Evolutionary conservation across 2,329 filamentous ascomycete genomes (phyloP).

Genomic region (Diaporthe helianthi): DNA sequence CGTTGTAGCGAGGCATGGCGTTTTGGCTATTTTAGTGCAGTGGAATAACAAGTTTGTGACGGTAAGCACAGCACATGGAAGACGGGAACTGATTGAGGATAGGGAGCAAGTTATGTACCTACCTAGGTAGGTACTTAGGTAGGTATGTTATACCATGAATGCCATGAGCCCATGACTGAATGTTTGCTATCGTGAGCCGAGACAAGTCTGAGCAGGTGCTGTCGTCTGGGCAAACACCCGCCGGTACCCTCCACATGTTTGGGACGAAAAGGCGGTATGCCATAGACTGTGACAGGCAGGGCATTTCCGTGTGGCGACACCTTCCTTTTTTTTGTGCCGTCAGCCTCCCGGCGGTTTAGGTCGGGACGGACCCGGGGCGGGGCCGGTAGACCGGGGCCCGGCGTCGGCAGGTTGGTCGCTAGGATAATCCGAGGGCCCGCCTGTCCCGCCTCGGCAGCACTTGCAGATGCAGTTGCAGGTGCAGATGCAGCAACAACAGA

Average conservation of each 20-base stretch:
- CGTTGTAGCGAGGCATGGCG: slow-evolving; percentile 27
- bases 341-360: neutral
- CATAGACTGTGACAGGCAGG: neutral
- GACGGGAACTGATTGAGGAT: neutral
- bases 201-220: neutral
- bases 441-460: slow-evolving; percentile 7
- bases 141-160: neutral
- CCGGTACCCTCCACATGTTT: neutral
- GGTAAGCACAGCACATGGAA: neutral
- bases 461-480: neutral
- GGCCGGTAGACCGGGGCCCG: neutral
- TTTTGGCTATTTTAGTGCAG: neutral
- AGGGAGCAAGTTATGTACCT: too few relatives aligned
- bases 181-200: slow-evolving; percentile 21
- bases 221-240: slow-evolving; percentile 11
- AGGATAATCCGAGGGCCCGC: slow-evolving; percentile 18
- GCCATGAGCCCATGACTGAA: too few relatives aligned
- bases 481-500: neutral
- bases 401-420: neutral
- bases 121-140: too few relatives aligned
- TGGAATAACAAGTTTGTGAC: neutral
- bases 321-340: neutral
- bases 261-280: slow-evolving; percentile 24
- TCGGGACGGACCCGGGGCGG: neutral
- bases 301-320: neutral